Conservation (phyloP, 257 asterid species). For the Salvia hispanica region DNA sequence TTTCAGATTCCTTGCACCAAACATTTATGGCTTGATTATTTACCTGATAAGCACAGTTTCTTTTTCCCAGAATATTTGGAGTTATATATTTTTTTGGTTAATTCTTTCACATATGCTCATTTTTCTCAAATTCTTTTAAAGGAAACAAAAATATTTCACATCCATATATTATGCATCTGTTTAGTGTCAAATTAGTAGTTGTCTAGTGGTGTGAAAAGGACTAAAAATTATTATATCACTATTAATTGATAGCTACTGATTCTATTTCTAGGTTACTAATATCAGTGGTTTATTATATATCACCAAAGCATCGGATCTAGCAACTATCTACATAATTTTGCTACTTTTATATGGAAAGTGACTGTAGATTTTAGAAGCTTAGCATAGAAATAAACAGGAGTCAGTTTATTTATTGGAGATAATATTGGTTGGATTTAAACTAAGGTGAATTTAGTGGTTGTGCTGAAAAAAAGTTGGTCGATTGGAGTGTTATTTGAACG, state of each 20-base stretch:
- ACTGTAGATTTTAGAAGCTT: not conserved
- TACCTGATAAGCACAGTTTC: conserved; percentile 30
- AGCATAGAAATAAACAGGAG: not conserved
- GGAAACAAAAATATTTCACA: not conserved
- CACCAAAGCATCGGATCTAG: conserved; percentile 31
- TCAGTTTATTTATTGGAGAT: not conserved
- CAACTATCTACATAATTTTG: conserved; percentile 6
- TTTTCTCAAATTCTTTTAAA: not conserved
- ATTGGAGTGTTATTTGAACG: not conserved
- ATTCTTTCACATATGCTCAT: not conserved
- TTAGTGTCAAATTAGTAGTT: conserved; percentile 16
- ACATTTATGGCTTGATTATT: conserved; percentile 26
- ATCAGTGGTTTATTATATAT: conserved; percentile 31
- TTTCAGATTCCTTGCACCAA: conserved; percentile 42
- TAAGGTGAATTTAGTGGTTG: not conserved
- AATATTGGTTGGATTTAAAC: not conserved
- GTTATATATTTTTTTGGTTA: not conserved
- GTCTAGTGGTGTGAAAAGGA: conserved; percentile 1
- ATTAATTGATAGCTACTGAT: conserved; percentile 9
- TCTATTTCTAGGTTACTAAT: conserved; percentile 16
- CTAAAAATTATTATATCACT: conserved; percentile 11
- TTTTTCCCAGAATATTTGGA: conserved; percentile 10
- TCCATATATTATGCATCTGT: not conserved
- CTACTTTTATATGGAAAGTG: conserved; percentile 8
- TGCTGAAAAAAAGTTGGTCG: not conserved